Base-by-base conservation (phyloP, 495 filamentous ascomycete species). In the Podospora bellae-mahoneyi region DNA sequence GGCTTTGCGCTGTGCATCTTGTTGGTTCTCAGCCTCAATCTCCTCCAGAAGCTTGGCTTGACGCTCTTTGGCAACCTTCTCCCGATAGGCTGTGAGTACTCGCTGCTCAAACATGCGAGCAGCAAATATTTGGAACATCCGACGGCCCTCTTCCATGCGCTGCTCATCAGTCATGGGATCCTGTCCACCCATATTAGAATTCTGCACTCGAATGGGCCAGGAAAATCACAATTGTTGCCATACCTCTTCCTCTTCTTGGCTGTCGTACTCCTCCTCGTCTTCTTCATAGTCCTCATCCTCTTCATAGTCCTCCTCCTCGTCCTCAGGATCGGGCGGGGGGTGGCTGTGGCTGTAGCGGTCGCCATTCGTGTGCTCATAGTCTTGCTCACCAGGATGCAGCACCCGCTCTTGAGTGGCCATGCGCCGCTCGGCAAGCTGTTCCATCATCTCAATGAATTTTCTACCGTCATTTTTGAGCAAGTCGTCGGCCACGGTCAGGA, bases 361-460 rank as follows among this genome's bases (percentile, higher is more conserved):
- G 63, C 80, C 79, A 66, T 83, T 83, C 19, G 73, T 64, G 70
- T 84, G 83, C 60, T 81, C 83, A 71, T 91, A 90, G 62, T 84
- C 86, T 69, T 89, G 87, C 68, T 83, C 80, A 64, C 81, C 84
- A 75, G 89, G 88, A 67, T 88, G 90, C 73, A 90, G 89, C 18
- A 92, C 92, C 76, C 97, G 93, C 78, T 95, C 92, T 48, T 48
- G 39, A 80, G 95, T 89, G 71, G 92, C 90, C 94, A 99, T 97
- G 70, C 95, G 88, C 67, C 94, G 91, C 80, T 99, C 96, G 13
- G 95, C 96, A 72, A 99, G 86, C 77, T 97, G 94, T 77, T 99
- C 95, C 96, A 99, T 99, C 95, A 99, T 98, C 78, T 99, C 95
- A 79, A 99, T 99, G 83, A 99, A 99, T 76, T 97, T 96, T 78